phyloP scores from a whole-genome alignment of 2,329 filamentous ascomycete species.

The Penicillium sclerotiorum region DNA sequence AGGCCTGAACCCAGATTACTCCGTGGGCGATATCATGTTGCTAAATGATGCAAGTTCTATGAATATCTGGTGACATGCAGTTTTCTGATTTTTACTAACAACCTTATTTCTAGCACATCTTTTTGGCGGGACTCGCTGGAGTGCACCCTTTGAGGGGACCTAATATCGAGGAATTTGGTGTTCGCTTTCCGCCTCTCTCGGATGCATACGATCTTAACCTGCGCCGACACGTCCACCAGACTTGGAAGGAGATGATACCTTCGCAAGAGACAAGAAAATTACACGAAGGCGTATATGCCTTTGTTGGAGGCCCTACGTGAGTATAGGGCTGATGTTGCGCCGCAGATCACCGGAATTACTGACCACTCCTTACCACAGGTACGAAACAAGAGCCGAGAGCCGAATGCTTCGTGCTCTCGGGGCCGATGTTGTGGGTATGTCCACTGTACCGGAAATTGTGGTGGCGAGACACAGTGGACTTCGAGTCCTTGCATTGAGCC shows the following conservation, averaged over 20 bases:
- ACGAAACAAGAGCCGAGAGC: constrained; percentile 68
- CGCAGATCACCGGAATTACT: background rate
- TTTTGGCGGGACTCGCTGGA: constrained; percentile 64
- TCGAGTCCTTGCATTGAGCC: constrained; percentile 64
- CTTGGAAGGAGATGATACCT: constrained; percentile 56
- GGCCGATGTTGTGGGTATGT: constrained; percentile 72
- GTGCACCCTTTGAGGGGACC: constrained; percentile 64
- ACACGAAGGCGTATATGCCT: constrained; percentile 69
- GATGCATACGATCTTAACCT: constrained; percentile 68
- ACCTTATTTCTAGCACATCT: constrained; percentile 56
- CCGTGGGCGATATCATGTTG: constrained; percentile 66
- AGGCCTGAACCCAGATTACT: constrained; percentile 65
- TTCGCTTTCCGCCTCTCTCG: constrained; percentile 64
- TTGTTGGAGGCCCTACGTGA: constrained; percentile 64
- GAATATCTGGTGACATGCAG: background rate
- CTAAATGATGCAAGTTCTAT: constrained; percentile 64
- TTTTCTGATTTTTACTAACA: constrained; percentile 13
- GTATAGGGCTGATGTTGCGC: constrained; percentile 20
- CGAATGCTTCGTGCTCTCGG: constrained; percentile 63
- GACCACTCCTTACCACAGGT: constrained; percentile 35
- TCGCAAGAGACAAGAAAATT: constrained; percentile 54
- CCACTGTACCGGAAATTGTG: constrained; percentile 69
- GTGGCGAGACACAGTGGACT: constrained; percentile 67
- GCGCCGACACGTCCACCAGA: constrained; percentile 58
- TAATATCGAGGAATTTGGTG: constrained; percentile 64